Evolutionary conservation across 2,329 filamentous ascomycete species (phyloP).

Genomic region (Aspergillus carbonarius): DNA sequence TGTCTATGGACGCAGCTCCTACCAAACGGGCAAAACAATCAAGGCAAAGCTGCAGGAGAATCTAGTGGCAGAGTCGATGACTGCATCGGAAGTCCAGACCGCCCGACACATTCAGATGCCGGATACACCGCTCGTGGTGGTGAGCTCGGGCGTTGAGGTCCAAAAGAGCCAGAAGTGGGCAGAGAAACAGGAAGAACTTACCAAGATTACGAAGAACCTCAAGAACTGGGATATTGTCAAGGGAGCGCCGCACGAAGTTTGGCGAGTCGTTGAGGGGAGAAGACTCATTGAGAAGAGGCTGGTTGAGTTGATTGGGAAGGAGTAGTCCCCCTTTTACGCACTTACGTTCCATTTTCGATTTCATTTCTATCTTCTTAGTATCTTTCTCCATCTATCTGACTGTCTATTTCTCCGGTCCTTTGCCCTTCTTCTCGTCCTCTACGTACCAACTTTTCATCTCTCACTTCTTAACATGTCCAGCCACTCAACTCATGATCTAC

Average conservation of each 20-base stretch:
- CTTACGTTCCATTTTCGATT: not conserved
- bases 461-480: too few species aligned
- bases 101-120: slow-evolving; percentile 75
- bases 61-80: slow-evolving; percentile 79
- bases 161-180: slow-evolving; percentile 71
- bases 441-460: too few species aligned
- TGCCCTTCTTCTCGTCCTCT: too few species aligned
- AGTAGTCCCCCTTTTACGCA: not conserved
- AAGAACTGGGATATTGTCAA: slow-evolving; percentile 83
- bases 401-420: too few species aligned
- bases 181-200: slow-evolving; percentile 79
- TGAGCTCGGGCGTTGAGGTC: slow-evolving; percentile 76
- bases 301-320: slow-evolving; percentile 59
- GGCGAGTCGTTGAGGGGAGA: slow-evolving; percentile 72
- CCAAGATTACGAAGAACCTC: slow-evolving; percentile 74
- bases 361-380: not conserved
- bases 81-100: slow-evolving; percentile 75
- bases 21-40: slow-evolving; percentile 78
- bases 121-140: slow-evolving; percentile 73
- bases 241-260: slow-evolving; percentile 81
- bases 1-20: slow-evolving; percentile 75
- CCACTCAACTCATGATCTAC: too few species aligned
- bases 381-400: not conserved
- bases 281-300: slow-evolving; percentile 76
- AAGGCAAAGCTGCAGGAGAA: slow-evolving; percentile 93